Conservation (phyloP, 2,329 filamentous ascomycete genomes). For the Nemania sp. region DNA sequence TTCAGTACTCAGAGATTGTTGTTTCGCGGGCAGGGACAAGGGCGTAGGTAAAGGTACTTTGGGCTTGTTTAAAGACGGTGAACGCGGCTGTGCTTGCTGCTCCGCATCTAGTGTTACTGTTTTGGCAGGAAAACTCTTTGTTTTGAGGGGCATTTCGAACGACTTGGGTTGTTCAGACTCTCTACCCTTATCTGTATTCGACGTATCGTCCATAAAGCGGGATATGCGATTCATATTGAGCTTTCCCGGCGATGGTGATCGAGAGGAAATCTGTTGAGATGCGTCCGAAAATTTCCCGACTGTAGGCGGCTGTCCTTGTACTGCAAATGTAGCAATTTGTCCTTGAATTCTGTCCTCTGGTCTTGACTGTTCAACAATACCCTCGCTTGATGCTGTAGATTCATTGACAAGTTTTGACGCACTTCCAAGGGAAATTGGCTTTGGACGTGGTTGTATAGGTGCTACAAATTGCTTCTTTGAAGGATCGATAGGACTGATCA, state of each 20-base stretch:
- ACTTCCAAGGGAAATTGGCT: slow-evolving; percentile 46
- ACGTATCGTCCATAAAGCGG: slow-evolving; percentile 64
- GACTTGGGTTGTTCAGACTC: slow-evolving; percentile 45
- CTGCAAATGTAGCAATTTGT: slow-evolving; percentile 49
- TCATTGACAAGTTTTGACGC: slow-evolving; percentile 42
- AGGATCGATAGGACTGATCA: slow-evolving; percentile 33
- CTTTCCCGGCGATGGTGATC: slow-evolving; percentile 67
- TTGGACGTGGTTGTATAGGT: slow-evolving; percentile 38
- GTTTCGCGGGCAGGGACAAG: slow-evolving; percentile 41
- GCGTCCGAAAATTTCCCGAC: slow-evolving; percentile 48
- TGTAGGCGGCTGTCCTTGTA: slow-evolving; percentile 45
- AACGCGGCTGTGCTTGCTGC: slow-evolving; percentile 42
- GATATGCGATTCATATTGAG: slow-evolving; percentile 71
- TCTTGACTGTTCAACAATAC: slow-evolving; percentile 38
- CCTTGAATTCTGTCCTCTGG: slow-evolving; percentile 47
- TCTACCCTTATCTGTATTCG: slow-evolving; percentile 42
- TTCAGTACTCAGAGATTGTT: slow-evolving; percentile 44
- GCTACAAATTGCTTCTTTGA: slow-evolving; percentile 36
- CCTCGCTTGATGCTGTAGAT: slow-evolving; percentile 40
- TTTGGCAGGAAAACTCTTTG: slow-evolving; percentile 39
- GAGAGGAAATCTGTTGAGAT: slow-evolving; percentile 51
- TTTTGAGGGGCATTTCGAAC: slow-evolving; percentile 33
- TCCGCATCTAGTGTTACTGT: slow-evolving; percentile 29
- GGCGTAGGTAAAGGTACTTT: slow-evolving; percentile 50
- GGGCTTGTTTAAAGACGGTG: slow-evolving; percentile 45